Base-by-base conservation (phyloP, 805 yeast genomes). In the Candida sonorensis region DNA sequence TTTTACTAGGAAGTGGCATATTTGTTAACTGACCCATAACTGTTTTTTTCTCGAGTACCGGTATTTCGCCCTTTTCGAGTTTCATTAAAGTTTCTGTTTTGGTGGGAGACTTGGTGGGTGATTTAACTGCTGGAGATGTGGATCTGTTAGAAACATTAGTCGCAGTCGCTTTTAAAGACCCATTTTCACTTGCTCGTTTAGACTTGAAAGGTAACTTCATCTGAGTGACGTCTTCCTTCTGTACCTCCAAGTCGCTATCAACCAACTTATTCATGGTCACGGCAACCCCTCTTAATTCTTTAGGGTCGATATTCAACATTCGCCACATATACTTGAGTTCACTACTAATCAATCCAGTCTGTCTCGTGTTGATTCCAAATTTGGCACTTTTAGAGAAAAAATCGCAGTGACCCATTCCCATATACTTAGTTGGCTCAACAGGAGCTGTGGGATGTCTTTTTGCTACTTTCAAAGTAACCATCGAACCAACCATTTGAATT, bases 391-490 rank as follows among this genome's bases (percentile, higher is more conserved):
- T 77, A 26, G 77, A 73, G 10, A 68, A 57, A 21, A 78, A 61
- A 31, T 78, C 85, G 55, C 95, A 85, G 10, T 52, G 52, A 0
- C 98, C 97, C 75, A 81, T 75, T 0, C 98, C 98, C 48, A 92
- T 41, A 53, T 62, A 79, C 49, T 90, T 92, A 1, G 81, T 69
- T 0, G 97, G 84, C 13, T 75, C 74, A 2, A 79, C 52, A 0
- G 94, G 88, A 0, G 94, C 94, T 35, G 64, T 67, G 2, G 62
- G 59, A 2, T 81, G 73, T 28, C 94, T 61, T 34, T 66, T 64
- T 33, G 87, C 78, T 4, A 88, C 44, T 44, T 79, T 81, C 25
- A 88, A 56, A 0, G 82, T 71, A 2, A 87, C 36, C n/a, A 59
- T 67, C 0, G 77, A 63, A 0, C 86, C 85, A 17, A 61, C 48